phyloP scores from a whole-genome alignment of 2,329 filamentous ascomycete species.

The Boeremia lycopersici region DNA sequence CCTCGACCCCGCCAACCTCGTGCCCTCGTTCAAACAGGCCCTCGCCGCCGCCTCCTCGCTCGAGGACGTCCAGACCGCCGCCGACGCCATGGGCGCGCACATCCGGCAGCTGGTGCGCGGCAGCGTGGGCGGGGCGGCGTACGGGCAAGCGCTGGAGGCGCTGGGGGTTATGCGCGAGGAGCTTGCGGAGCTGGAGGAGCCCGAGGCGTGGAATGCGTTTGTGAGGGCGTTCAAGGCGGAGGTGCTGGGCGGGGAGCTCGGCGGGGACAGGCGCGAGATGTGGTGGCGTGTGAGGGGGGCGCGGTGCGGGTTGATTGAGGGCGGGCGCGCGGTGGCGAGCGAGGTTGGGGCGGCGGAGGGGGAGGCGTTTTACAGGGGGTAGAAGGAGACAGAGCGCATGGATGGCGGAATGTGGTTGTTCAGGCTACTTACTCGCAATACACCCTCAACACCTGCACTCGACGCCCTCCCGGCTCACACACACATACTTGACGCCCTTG shows the following conservation, averaged over 20 bases:
- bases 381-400: too few species aligned
- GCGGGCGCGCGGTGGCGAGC: slow-evolving; percentile 66
- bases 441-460: slow-evolving; percentile 39
- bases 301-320: slow-evolving; percentile 75
- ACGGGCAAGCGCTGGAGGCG: slow-evolving; percentile 75
- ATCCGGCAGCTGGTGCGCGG: slow-evolving; percentile 71
- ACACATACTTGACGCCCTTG: slow-evolving; percentile 97
- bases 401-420: too few species aligned
- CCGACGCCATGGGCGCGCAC: slow-evolving; percentile 75
- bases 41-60: slow-evolving; percentile 67
- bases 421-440: too few species aligned
- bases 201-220: slow-evolving; percentile 76
- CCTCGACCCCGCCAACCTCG: slow-evolving; percentile 73
- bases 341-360: slow-evolving; percentile 73
- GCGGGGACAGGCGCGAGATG: slow-evolving; percentile 79
- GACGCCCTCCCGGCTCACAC: slow-evolving; percentile 65
- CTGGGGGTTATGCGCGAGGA: slow-evolving; percentile 79
- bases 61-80: slow-evolving; percentile 67
- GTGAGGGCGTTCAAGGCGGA: slow-evolving; percentile 73
- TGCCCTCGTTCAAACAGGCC: slow-evolving; percentile 88
- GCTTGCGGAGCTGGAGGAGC: slow-evolving; percentile 75
- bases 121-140: slow-evolving; percentile 77
- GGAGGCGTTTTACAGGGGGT: slow-evolving; percentile 30
- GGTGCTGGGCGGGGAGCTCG: slow-evolving; percentile 70
- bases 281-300: slow-evolving; percentile 76